phyloP scores from a whole-genome alignment of 2,329 filamentous ascomycete genomes.

The Phialemonium atrogriseum region DNA sequence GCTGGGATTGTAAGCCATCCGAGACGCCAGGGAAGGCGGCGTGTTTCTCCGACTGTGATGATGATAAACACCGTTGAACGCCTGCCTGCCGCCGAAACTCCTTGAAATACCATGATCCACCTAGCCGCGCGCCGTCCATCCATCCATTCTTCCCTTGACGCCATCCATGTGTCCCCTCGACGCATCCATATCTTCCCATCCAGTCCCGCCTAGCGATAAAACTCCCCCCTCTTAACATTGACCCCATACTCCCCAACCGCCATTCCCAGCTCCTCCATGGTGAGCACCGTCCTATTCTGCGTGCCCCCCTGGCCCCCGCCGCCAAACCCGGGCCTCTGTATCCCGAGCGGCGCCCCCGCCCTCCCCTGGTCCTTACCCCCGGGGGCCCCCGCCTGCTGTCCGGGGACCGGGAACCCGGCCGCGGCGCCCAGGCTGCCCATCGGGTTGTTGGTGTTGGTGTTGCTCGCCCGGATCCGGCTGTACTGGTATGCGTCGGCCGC shows the following conservation, averaged over 20 bases:
- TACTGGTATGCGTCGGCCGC: conserved; percentile 98
- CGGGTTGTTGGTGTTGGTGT: conserved; percentile 80
- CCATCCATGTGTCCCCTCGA: background rate
- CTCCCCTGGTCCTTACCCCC: conserved; percentile 49
- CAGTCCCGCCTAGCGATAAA: conserved; percentile 62
- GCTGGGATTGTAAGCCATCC: no score
- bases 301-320: conserved; percentile 84
- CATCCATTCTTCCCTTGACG: conserved; percentile 1
- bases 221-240: conserved; percentile 94
- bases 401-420: conserved; percentile 58
- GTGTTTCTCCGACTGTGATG: no score
- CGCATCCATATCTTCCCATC: conserved; percentile 2
- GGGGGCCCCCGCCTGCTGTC: conserved; percentile 47
- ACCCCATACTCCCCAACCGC: conserved; percentile 96
- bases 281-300: conserved; percentile 87
- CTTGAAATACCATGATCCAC: no score
- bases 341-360: conserved; percentile 53
- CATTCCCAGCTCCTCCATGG: conserved; percentile 98
- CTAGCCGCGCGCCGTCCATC: no score
- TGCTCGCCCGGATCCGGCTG: conserved; percentile 88
- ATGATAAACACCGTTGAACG: no score
- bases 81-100: no score
- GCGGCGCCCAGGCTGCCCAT: conserved; percentile 79
- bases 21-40: no score
- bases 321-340: conserved; percentile 71